Conservation (phyloP, 2,329 filamentous ascomycete genomes). For the Fusarium avenaceum region DNA sequence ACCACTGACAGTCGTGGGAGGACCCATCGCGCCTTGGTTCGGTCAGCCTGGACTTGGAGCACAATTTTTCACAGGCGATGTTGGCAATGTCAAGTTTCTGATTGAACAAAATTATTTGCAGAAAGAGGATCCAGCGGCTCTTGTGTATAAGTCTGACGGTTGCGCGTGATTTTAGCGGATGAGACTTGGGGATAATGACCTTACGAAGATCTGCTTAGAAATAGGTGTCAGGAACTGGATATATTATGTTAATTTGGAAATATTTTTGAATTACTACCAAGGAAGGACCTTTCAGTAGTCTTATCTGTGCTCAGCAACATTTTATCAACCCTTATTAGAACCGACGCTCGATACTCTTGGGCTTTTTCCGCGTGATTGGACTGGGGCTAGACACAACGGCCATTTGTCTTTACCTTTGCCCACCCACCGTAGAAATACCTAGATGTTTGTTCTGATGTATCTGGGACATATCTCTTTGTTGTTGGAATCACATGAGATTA, state of each 20-base stretch:
- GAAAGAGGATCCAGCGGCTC: constrained; percentile 32
- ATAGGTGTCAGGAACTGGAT: neutral
- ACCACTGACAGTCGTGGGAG: constrained; percentile 57
- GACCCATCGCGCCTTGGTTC: constrained; percentile 64
- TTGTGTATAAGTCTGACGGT: constrained; percentile 28
- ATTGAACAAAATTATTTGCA: constrained; percentile 38
- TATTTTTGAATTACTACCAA: too few species aligned
- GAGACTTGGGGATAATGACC: neutral
- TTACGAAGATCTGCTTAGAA: neutral
- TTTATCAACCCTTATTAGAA: neutral
- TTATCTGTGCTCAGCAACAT: neutral
- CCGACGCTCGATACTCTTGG: neutral
- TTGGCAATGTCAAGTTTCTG: constrained; percentile 40
- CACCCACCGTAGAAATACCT: too few species aligned
- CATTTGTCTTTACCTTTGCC: too few species aligned
- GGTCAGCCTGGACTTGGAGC: constrained; percentile 63
- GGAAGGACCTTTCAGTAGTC: too few species aligned
- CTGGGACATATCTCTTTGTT: too few species aligned
- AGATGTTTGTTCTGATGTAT: too few species aligned
- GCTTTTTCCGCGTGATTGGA: neutral
- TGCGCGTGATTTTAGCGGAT: constrained; percentile 16
- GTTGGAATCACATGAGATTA: too few species aligned
- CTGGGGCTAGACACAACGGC: too few species aligned
- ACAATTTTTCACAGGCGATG: constrained; percentile 51
- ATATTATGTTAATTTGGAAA: neutral